Conservation (phyloP, 192 early-diverging fungal species). For the Dissophora ornata region DNA sequence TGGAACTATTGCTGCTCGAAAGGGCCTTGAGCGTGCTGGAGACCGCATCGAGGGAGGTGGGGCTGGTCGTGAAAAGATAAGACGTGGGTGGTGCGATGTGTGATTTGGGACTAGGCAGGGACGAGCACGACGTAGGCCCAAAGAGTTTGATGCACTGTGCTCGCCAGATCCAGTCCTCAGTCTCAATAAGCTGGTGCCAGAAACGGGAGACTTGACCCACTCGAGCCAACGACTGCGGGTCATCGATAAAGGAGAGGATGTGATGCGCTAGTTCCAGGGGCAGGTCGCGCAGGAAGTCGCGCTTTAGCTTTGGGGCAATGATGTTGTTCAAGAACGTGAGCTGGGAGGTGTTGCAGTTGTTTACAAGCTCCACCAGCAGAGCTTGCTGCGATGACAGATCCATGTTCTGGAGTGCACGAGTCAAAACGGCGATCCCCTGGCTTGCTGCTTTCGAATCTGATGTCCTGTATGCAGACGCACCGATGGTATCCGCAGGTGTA, state of each 20-base stretch:
- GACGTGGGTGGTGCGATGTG: slow-evolving; percentile 25
- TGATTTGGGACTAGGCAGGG: slow-evolving; percentile 43
- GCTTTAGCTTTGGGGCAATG: slow-evolving; percentile 76
- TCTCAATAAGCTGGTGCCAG: slow-evolving; percentile 66
- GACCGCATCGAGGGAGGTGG: slow-evolving; percentile 40
- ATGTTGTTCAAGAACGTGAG: slow-evolving; percentile 61
- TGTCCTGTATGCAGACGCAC: too few relatives aligned
- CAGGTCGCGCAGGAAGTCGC: slow-evolving; percentile 88
- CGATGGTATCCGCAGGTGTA: slow-evolving; percentile 2
- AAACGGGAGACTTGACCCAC: slow-evolving; percentile 77
- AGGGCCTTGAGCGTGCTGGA: slow-evolving; percentile 46
- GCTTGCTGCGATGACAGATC: slow-evolving; percentile 37
- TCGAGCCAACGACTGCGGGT: slow-evolving; percentile 78
- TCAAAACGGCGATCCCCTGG: slow-evolving; percentile 30
- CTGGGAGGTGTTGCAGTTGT: slow-evolving; percentile 61
- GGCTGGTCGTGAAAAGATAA: slow-evolving; percentile 41
- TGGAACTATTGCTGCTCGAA: slow-evolving; percentile 11
- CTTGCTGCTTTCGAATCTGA: too few relatives aligned
- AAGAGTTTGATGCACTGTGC: slow-evolving; percentile 43
- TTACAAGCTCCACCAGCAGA: slow-evolving; percentile 60
- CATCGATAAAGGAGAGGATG: slow-evolving; percentile 88
- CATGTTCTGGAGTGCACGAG: slow-evolving; percentile 52
- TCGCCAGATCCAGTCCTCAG: slow-evolving; percentile 58
- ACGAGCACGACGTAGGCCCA: slow-evolving; percentile 45
- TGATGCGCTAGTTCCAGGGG: slow-evolving; percentile 82